Percentiles rank a stretch among this genome's conserved stretches.
These are phyloP conservation scores for Pseudogymnoascus sp. DNA, from an alignment of 2,329 filamentous ascomycete species.

Conservation along the genomic window DNA sequence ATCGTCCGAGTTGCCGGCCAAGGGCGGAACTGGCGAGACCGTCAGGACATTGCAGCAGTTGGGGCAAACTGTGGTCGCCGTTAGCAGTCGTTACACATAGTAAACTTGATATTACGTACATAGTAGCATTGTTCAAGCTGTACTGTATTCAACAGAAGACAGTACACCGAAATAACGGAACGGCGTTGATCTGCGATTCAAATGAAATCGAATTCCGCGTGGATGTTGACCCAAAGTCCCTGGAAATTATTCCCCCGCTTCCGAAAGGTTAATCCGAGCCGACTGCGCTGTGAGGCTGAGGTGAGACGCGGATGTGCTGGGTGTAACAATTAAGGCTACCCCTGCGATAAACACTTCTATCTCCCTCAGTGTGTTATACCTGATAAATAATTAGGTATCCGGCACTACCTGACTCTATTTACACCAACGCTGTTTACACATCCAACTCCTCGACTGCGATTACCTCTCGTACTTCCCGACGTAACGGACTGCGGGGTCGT, in stretches of 20 bases:
- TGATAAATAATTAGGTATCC: neutral
- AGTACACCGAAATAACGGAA: neutral
- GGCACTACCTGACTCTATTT: neutral
- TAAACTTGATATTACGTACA: slow-evolving; percentile 39
- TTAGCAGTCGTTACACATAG: slow-evolving; percentile 15
- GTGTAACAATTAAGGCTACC: neutral
- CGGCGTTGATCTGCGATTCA: neutral
- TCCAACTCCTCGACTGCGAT: neutral
- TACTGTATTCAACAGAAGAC: neutral
- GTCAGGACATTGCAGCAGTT: slow-evolving; percentile 78
- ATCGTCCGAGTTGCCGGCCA: slow-evolving; percentile 26
- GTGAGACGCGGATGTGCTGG: slow-evolving; percentile 6
- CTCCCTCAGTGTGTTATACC: neutral
- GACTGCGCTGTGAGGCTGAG: neutral
- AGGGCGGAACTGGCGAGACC: slow-evolving; percentile 44
- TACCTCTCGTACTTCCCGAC: neutral
- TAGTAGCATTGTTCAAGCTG: slow-evolving; percentile 49
- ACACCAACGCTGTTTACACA: neutral
- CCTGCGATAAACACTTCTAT: slow-evolving; percentile 2
- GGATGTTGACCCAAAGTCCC: neutral
- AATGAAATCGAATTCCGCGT: neutral
- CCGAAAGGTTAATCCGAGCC: slow-evolving; percentile 10
- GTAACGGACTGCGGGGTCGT: slow-evolving; percentile 7
- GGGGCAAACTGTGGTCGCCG: slow-evolving; percentile 58
- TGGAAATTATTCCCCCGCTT: neutral